Evolutionary conservation across 1,139 yeast genomes (phyloP), one percentile per base, ranked within the genome.

Genomic region (Zygotorulaspora mrakii): DNA sequence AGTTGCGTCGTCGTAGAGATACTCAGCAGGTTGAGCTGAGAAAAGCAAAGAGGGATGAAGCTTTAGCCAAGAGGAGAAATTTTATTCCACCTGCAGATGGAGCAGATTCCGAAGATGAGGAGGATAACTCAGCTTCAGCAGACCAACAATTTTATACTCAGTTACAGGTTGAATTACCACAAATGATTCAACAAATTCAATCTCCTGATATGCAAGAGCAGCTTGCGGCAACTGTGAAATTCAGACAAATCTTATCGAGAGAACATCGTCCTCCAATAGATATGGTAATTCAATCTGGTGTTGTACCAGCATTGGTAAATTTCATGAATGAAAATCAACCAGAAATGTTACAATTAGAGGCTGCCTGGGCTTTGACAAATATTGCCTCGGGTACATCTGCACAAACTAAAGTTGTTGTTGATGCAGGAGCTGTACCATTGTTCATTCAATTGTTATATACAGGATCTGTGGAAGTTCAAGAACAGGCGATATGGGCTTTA

Each of bases 211-310:
- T 86, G 53, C 94, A 87, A 57, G 75, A 74, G 49, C 96, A 87
- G 65, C 71, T 91, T 55, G 82, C 79, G 38, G 95, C 97, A 35
- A 89, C 97, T 27, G 82, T 88, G 48, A 85, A 85, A 63, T 89
- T 91, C 67, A 79, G 98, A 69, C 95, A 91, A 67, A 81, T 89
- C 40, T 73, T 91, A 55, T 86, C 96, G 38, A 82, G 94, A 62
- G 98, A 91, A 67, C 87, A 83, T 64, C 87, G 88, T 64, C 98
- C 98, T n/a, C 98, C 98, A 39, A 91, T 91, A 57, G 94, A 88
- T 65, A 73, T 85, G 49, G 97, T 94, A 38, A 89, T 94, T 52
- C 82, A 86, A 61, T 75, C 89, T 43, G 97, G 97, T 31, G 96
- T 89, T 25, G 94, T 91, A 38, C 94, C 96, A 41, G 79, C 81